Evolutionary conservation across 129 eudicot species (phyloP), one percentile per base, ranked within the genome.

Genomic region (Centrapalus pauciflorus): DNA sequence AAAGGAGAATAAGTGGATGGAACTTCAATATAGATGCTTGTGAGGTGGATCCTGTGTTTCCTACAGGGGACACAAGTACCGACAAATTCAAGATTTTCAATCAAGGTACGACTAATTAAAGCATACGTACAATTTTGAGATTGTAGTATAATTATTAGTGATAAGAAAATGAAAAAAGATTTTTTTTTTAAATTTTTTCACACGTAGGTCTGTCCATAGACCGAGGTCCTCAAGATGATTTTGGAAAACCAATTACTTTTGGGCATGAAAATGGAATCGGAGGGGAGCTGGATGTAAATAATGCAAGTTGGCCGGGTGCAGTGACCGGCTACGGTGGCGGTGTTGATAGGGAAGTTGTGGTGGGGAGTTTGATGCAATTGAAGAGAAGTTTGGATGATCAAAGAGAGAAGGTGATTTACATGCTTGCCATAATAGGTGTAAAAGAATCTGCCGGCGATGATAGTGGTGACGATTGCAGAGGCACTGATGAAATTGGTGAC

Each of bases 1-100:
- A 82, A 3, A 83, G 90, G 68, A 83, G 96, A 69, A 83, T 89
- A 24, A 84, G 91, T 70, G 96, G 96, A 9, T 89, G 94, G 96
- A 89, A 89, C 45, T 89, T 89, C 60, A 89, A 82, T 35, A 74
- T 75, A 54, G 84, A 85, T 9, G 90, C 75, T 12, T 83, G 79
- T 69, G 70, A 75, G 54, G 33, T 83, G 41, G 81, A 82, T 32
- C 93, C 96, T 11, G 64, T 87, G 46, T 87, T 78, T 61, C 90
- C 90, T 0, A 7, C 46, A 5, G 51, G 41, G 27, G 87, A 82
- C 14, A 37, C 65, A 7, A 25, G 27, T 12, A 66, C 13, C n/a
- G 14, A 13, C 7, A 16, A 7, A 23, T 23, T 28, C 27, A 45
- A 43, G n/a, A 20, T 7, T 30, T 43, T 64, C 11, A 41, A 64